Conservation (phyloP, 1,139 yeast genomes). For the Candida smagusa region DNA sequence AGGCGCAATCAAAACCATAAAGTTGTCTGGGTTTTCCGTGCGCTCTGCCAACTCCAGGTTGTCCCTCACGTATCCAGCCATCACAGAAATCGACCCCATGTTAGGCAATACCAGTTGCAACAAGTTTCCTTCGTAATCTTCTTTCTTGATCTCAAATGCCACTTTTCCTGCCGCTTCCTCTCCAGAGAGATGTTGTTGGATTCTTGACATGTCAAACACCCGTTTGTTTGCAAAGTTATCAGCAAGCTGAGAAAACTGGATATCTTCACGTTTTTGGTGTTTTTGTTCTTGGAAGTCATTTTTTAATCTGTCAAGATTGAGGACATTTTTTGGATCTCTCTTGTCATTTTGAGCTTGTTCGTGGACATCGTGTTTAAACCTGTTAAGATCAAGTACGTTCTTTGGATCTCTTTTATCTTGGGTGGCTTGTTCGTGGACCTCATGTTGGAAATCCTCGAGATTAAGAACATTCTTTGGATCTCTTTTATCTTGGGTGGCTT, state of each 20-base stretch:
- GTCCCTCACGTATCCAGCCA: constrained; percentile 57
- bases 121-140: constrained; percentile 13
- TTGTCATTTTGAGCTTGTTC: constrained; percentile 7
- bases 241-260: neutral
- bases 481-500: constrained; percentile 12
- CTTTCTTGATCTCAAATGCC: constrained; percentile 10
- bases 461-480: constrained; percentile 12
- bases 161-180: constrained; percentile 7
- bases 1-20: constrained; percentile 59
- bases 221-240: neutral
- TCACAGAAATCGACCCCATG: constrained; percentile 42
- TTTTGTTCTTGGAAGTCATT: constrained; percentile 5
- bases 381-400: constrained; percentile 10
- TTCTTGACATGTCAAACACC: constrained; percentile 6
- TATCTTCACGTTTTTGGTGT: neutral
- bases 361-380: constrained; percentile 6
- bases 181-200: constrained; percentile 5
- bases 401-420: constrained; percentile 14
- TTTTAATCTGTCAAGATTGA: constrained; percentile 6
- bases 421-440: constrained; percentile 10
- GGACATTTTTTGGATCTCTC: constrained; percentile 22
- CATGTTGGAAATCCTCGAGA: neutral
- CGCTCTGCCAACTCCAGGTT: constrained; percentile 38
- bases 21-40: constrained; percentile 34
- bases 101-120: constrained; percentile 43